These are phyloP conservation scores for Prunus dulcis DNA, from an alignment of 306 rosid genomes.

Conservation along the genomic window DNA sequence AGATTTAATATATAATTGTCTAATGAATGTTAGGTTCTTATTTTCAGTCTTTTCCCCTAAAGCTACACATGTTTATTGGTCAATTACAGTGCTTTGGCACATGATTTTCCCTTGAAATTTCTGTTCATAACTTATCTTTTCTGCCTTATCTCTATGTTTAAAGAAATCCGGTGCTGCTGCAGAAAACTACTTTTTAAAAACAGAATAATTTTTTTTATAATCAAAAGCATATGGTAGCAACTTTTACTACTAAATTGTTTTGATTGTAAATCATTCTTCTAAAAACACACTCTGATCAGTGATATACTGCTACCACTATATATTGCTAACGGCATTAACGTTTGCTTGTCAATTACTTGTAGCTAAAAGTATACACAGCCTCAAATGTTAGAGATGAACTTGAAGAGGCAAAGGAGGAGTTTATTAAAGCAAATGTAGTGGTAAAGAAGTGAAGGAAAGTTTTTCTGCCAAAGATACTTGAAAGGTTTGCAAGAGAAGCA, in stretches of 20 bases:
- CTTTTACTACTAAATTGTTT: not conserved
- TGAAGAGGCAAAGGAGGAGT: constrained; percentile 66
- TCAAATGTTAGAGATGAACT: constrained; percentile 64
- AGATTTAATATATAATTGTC: too few species aligned
- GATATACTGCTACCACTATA: not conserved
- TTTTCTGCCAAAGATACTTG: constrained; percentile 73
- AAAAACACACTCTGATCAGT: too few species aligned
- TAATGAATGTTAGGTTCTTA: too few species aligned
- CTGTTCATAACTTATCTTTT: not conserved
- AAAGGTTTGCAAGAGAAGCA: constrained; percentile 70
- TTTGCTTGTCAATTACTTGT: constrained; percentile 26
- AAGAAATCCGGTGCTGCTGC: too few species aligned
- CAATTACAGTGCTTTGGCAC: not conserved
- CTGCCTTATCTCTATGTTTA: too few species aligned
- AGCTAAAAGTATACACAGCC: constrained; percentile 88
- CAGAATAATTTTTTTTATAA: too few species aligned
- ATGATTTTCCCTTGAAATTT: not conserved
- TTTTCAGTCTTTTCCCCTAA: too few species aligned
- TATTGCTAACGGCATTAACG: constrained; percentile 8
- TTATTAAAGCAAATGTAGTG: constrained; percentile 68
- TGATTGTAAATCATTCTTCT: not conserved
- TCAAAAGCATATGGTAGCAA: not conserved
- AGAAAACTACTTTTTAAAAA: too few species aligned
- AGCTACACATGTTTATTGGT: too few species aligned
- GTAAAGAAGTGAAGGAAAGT: constrained; percentile 78